Evolutionary conservation across 441 rosid genomes (phyloP).

Genomic region (Erodium chrysanthum): DNA sequence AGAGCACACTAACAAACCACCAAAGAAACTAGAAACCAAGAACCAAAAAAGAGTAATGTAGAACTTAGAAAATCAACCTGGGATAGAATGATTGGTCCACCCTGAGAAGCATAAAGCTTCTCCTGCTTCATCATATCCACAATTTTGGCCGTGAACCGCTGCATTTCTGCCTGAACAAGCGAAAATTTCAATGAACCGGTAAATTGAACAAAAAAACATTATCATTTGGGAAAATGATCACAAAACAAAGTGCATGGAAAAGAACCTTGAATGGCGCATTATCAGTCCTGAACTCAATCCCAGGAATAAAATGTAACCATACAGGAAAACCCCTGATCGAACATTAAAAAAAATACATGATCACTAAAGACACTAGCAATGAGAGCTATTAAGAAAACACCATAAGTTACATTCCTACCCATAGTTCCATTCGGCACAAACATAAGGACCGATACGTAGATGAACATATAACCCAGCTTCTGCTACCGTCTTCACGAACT

Average conservation of each 20-base stretch:
- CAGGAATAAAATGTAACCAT: slow-evolving; percentile 59
- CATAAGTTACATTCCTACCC: slow-evolving; percentile 30
- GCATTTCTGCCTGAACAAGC: slow-evolving; percentile 50
- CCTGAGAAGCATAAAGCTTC: slow-evolving; percentile 59
- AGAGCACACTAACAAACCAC: slow-evolving; percentile 8
- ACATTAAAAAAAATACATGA: background rate
- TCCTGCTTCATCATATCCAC: slow-evolving; percentile 59
- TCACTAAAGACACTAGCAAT: background rate
- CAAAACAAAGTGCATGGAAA: background rate
- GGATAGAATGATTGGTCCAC: slow-evolving; percentile 67
- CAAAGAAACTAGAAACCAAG: slow-evolving; percentile 6
- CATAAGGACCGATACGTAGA: slow-evolving; percentile 69
- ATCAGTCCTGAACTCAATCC: slow-evolving; percentile 53
- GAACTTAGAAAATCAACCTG: slow-evolving; percentile 31
- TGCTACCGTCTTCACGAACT: slow-evolving; percentile 53
- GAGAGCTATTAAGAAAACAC: background rate
- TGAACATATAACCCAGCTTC: slow-evolving; percentile 60
- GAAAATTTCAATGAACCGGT: background rate
- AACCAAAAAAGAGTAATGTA: slow-evolving; percentile 6
- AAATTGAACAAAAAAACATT: background rate
- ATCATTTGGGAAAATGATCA: background rate
- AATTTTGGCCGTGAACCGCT: slow-evolving; percentile 55
- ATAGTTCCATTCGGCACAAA: slow-evolving; percentile 69
- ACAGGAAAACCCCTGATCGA: slow-evolving; percentile 54
- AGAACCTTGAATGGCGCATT: slow-evolving; percentile 57